Conservation (phyloP, 2,329 filamentous ascomycete species). For the Elsinoe necatrix region DNA sequence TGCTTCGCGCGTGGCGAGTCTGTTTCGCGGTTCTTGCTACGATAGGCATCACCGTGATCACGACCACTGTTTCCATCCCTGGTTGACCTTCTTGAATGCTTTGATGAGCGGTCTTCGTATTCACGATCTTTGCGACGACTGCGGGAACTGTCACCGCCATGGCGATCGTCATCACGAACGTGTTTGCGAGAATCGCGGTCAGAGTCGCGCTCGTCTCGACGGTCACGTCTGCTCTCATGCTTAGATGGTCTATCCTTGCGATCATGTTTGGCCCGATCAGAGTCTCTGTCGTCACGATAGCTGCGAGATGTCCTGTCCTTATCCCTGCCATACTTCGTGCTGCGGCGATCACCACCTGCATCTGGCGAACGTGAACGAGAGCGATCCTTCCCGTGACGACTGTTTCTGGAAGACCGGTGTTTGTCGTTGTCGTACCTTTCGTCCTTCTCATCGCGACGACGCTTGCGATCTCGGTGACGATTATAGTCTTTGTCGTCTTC, state of each 20-base stretch:
- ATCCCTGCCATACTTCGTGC: conserved; percentile 43
- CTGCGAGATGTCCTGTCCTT: conserved; percentile 38
- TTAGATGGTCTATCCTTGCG: conserved; percentile 25
- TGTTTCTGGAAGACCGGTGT: conserved; percentile 36
- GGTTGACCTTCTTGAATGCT: not conserved
- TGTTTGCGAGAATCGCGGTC: conserved; percentile 22
- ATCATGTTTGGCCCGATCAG: conserved; percentile 35
- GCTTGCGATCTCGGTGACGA: conserved; percentile 20
- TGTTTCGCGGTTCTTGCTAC: not conserved
- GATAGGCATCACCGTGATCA: not conserved
- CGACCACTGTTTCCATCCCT: not conserved
- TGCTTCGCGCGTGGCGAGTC: not conserved
- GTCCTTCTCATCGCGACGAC: conserved; percentile 46
- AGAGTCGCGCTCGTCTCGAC: conserved; percentile 27
- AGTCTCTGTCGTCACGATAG: conserved; percentile 40
- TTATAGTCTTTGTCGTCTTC: conserved; percentile 12
- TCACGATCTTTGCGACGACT: conserved; percentile 15
- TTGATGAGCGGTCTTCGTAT: conserved; percentile 8
- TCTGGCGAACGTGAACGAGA: conserved; percentile 59
- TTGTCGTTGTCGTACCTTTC: conserved; percentile 31
- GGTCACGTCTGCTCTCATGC: conserved; percentile 19
- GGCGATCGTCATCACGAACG: not conserved
- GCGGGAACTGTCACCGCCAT: conserved; percentile 9
- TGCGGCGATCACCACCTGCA: conserved; percentile 48
- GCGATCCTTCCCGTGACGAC: conserved; percentile 34